A percentile compares a stretch with the other conserved stretches of the same genome.
Conservation (phyloP, 495 filamentous ascomycete genomes). For the Penicillium chermesinum region DNA sequence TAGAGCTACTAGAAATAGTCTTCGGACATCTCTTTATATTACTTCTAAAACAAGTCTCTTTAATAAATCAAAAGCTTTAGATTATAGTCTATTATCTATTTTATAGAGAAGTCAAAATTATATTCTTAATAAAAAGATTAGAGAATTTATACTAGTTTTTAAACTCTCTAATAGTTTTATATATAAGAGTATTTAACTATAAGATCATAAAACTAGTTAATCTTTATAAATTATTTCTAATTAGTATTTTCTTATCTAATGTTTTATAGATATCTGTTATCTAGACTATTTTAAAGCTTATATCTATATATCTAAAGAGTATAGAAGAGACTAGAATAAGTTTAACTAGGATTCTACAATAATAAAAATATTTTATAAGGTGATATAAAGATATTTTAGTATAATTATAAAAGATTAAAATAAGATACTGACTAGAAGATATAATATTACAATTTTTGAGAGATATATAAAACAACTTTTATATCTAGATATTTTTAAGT, state of each 20-base stretch:
- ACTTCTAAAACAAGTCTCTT: background rate
- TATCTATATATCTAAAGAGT: background rate
- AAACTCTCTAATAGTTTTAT: background rate
- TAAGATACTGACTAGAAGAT: background rate
- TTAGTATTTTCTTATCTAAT: background rate
- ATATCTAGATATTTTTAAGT: background rate
- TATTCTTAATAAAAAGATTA: background rate
- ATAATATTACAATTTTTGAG: background rate
- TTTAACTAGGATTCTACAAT: background rate
- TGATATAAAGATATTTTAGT: background rate
- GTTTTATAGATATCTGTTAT: background rate
- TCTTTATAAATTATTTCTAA: background rate
- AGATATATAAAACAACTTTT: background rate
- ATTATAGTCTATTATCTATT: background rate
- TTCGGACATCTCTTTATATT: background rate
- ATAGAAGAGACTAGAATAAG: background rate
- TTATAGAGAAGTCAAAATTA: too few species aligned
- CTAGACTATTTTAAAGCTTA: background rate
- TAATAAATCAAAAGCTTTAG: background rate
- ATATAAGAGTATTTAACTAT: background rate
- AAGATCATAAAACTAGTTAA: background rate
- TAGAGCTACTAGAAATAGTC: background rate
- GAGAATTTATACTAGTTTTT: background rate
- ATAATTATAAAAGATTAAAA: background rate
- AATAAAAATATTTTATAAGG: background rate